Evolutionary conservation across 441 rosid genomes (phyloP), one percentile per base, ranked within the genome.

Genomic region (Aleurites moluccanus): DNA sequence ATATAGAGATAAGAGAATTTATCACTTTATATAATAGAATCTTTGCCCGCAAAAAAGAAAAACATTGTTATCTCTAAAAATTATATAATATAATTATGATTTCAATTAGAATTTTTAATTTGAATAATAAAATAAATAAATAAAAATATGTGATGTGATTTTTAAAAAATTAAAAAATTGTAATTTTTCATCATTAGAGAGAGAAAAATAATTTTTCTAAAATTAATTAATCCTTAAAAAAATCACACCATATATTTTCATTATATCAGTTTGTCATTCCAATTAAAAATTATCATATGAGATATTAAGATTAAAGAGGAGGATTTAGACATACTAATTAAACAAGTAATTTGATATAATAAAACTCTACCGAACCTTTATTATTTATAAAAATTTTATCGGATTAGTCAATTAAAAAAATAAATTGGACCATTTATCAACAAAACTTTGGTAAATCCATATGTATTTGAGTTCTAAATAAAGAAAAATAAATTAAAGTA

Each of bases 41-140:
- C 64, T 70, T 47, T 79, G 76, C 45, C 72, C 71, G n/a, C n/a
- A 59, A n/a, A 18, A 80, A 83, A 76, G 78, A 67, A 60, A 50
- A 47, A 70, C 75, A 47, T 73, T 62, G 55, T 78, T 75, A 55
- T 27, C n/a, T n/a, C n/a, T n/a, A n/a, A n/a, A n/a, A n/a, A n/a
- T n/a, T n/a, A n/a, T n/a, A n/a, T n/a, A n/a, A n/a, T n/a, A n/a
- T n/a, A n/a, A n/a, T n/a, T n/a, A n/a, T n/a, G n/a, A n/a, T n/a
- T n/a, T n/a, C n/a, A n/a, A n/a, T n/a, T n/a, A n/a, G n/a, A n/a
- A n/a, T n/a, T n/a, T n/a, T n/a, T n/a, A n/a, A n/a, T n/a, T n/a
- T n/a, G n/a, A n/a, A n/a, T n/a, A n/a, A n/a, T n/a, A n/a, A n/a
- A n/a, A n/a, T n/a, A n/a, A n/a, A n/a, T n/a, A n/a, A n/a, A n/a